A percentile compares a stretch with the other conserved stretches of the same genome.
Conservation (phyloP, 176 grass and related monocot species). For the Oryza longistaminata region DNA sequence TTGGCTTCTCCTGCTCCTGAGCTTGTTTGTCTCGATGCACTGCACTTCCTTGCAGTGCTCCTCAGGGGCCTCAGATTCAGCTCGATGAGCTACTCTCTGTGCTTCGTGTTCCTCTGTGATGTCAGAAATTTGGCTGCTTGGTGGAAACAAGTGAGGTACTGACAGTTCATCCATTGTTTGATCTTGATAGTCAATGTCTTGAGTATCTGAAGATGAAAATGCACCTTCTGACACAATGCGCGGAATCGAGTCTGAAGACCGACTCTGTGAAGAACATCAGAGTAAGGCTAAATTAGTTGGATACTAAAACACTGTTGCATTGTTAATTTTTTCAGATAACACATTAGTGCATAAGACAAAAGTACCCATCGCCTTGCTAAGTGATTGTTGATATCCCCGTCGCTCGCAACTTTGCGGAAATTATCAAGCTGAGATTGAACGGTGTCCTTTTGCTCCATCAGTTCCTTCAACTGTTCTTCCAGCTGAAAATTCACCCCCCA, state of each 20-base stretch:
- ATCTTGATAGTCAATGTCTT: constrained; percentile 53
- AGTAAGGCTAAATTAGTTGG: constrained; percentile 15
- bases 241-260: constrained; percentile 48
- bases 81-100: constrained; percentile 1
- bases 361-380: constrained; percentile 64
- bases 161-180: constrained; percentile 26
- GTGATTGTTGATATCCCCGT: constrained; percentile 34
- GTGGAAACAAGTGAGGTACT: background rate
- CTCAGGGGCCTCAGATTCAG: constrained; percentile 28
- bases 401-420: constrained; percentile 54
- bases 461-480: constrained; percentile 70
- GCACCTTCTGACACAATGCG: constrained; percentile 55
- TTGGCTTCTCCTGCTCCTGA: constrained; percentile 36
- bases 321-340: background rate
- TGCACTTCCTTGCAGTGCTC: constrained; percentile 87
- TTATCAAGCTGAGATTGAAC: constrained; percentile 80
- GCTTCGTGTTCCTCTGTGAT: constrained; percentile 29
- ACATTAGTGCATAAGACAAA: background rate
- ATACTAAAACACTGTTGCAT: background rate
- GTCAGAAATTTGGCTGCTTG: constrained; percentile 44
- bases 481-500: constrained; percentile 43
- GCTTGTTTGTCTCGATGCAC: constrained; percentile 58
- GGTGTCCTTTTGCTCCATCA: constrained; percentile 70
- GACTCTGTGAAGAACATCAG: constrained; percentile 57
- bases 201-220: constrained; percentile 62